Evolutionary conservation across 768 basidiomycete genomes (phyloP).

Genomic region (Hortiboletus campestris): DNA sequence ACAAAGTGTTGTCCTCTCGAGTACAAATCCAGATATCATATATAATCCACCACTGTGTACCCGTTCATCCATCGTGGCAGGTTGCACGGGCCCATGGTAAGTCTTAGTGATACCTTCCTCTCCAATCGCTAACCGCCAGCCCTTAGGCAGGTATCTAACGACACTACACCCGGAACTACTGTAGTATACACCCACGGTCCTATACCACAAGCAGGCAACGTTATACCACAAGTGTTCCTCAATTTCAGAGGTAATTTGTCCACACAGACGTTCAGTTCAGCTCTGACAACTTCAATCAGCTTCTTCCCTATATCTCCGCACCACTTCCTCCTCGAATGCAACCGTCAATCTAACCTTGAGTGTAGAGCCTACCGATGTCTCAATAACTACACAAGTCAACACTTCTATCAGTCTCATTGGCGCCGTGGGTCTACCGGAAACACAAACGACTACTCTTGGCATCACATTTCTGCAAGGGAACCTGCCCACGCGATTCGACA

Average conservation of each 20-base stretch:
- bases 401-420: slow-evolving; percentile 39
- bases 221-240: slow-evolving; percentile 58
- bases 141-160: slow-evolving; percentile 23
- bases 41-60: slow-evolving; percentile 28
- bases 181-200: slow-evolving; percentile 43
- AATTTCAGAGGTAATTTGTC: slow-evolving; percentile 46
- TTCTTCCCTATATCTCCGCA: slow-evolving; percentile 43
- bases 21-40: slow-evolving; percentile 25
- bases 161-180: slow-evolving; percentile 10
- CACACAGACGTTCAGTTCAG: not conserved
- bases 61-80: slow-evolving; percentile 4
- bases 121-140: not conserved
- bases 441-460: slow-evolving; percentile 40
- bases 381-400: slow-evolving; percentile 38
- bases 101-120: not conserved
- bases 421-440: slow-evolving; percentile 40
- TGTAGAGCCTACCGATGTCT: slow-evolving; percentile 34
- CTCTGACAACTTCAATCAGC: slow-evolving; percentile 30
- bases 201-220: slow-evolving; percentile 37
- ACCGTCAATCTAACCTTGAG: slow-evolving; percentile 52
- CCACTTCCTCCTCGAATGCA: slow-evolving; percentile 47
- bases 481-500: slow-evolving; percentile 35
- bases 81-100: slow-evolving; percentile 28
- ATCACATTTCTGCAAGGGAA: slow-evolving; percentile 38
- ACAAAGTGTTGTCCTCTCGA: slow-evolving; percentile 22